These are phyloP conservation scores for Cladosporium cucumerinum DNA, from an alignment of 2,329 filamentous ascomycete genomes.

Conservation along the genomic window DNA sequence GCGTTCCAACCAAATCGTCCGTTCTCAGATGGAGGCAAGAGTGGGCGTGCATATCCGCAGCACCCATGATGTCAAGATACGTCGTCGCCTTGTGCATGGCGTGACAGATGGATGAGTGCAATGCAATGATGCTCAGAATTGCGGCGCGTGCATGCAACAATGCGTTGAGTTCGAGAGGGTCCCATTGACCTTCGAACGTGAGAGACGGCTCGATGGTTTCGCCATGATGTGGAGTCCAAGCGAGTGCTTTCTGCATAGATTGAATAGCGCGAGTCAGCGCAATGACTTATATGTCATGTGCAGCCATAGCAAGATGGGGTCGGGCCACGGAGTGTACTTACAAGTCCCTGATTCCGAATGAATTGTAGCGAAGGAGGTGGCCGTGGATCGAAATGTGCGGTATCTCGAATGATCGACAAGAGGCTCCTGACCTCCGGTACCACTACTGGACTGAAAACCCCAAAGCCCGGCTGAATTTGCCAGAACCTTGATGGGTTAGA, in stretches of 20 bases:
- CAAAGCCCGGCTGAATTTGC: slow-evolving; percentile 20
- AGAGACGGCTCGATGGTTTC: slow-evolving; percentile 16
- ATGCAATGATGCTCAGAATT: neutral
- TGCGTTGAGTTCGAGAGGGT: slow-evolving; percentile 20
- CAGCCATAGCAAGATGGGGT: neutral
- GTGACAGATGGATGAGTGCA: slow-evolving; percentile 20
- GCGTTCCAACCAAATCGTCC: slow-evolving; percentile 22
- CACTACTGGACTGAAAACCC: slow-evolving; percentile 13
- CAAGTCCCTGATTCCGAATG: slow-evolving; percentile 19
- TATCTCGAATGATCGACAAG: slow-evolving; percentile 15
- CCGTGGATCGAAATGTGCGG: slow-evolving; percentile 7
- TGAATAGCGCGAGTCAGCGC: neutral
- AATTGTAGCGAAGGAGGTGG: neutral
- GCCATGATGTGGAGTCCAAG: slow-evolving; percentile 25
- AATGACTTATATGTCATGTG: neutral
- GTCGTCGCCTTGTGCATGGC: slow-evolving; percentile 14
- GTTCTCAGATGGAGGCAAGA: slow-evolving; percentile 24
- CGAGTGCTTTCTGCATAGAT: slow-evolving; percentile 17
- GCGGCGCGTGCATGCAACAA: slow-evolving; percentile 25
- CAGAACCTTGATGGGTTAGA: neutral
- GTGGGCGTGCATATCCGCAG: slow-evolving; percentile 15
- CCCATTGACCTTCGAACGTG: slow-evolving; percentile 19
- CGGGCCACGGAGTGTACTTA: neutral
- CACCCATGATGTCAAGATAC: slow-evolving; percentile 19
- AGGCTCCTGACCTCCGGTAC: slow-evolving; percentile 23